Evolutionary conservation across 306 rosid species (phyloP).

Genomic region (Vigna trinervia): DNA sequence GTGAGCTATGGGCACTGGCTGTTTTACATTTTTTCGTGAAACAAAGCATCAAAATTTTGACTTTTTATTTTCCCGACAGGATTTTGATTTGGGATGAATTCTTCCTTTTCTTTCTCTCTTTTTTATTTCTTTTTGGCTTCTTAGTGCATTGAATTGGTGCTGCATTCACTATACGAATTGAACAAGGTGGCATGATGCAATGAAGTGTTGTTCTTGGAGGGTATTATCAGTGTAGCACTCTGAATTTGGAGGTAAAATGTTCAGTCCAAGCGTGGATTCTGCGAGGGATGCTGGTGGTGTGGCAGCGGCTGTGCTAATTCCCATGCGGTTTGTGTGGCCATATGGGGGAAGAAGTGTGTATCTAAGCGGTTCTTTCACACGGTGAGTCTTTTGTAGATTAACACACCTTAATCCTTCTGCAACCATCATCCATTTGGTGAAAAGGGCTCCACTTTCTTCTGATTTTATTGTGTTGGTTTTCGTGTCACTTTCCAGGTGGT

Average conservation of each 20-base stretch:
- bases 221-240: constrained; percentile 41
- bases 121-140: neutral
- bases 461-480: constrained; percentile 18
- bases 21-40: constrained; percentile 35
- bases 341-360: constrained; percentile 87
- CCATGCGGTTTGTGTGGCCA: constrained; percentile 94
- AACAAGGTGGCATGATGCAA: constrained; percentile 44
- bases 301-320: constrained; percentile 74
- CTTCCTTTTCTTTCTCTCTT: neutral
- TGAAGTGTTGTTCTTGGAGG: constrained; percentile 55
- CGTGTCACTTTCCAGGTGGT: constrained; percentile 71
- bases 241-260: constrained; percentile 52
- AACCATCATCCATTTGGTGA: constrained; percentile 6
- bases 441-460: constrained; percentile 26
- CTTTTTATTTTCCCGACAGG: neutral
- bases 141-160: constrained; percentile 51
- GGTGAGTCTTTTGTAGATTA: constrained; percentile 52
- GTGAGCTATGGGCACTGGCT: constrained; percentile 26
- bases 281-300: constrained; percentile 60
- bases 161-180: constrained; percentile 53
- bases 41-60: constrained; percentile 20
- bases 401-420: constrained; percentile 1
- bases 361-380: constrained; percentile 87
- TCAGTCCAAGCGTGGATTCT: constrained; percentile 74
- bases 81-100: constrained; percentile 39